Base-by-base conservation (phyloP, 805 yeast genomes). In the Suhomyces sp. region DNA sequence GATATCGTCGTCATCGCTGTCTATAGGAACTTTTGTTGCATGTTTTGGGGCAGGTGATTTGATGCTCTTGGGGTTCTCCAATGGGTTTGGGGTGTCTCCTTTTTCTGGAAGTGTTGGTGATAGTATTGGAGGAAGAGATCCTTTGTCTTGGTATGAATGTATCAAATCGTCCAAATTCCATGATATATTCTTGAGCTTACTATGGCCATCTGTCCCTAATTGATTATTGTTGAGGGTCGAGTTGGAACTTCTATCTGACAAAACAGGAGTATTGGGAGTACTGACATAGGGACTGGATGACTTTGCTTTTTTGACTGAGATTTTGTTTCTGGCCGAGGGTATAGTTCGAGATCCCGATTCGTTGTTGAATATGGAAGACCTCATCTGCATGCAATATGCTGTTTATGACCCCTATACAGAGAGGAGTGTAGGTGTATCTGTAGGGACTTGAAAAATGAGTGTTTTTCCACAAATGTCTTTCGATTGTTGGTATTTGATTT, bases 91-190 rank as follows among this genome's bases (percentile, higher is more conserved):
- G 11, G 22, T 25, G 2, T 12, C 7, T 4, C 24, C 18, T 13
- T 27, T 16, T 3, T 8, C 51, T 3, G 72, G 73, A 5, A 68
- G 41, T 1, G 66, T 58, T 1, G 73, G 73, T 5, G 70, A 64
- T 17, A 68, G 50, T 5, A 58, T 59, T 1, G 65, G 60, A 5
- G 73, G 73, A 27, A 68, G 52, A 2, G 33, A 19, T 3, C 67
- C 66, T 5, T 47, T 43, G 4, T 62, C 60, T 10, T 55, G 51
- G 44, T 65, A 68, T 18, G 60, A 49, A 21, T 47, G 16, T 19
- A 66, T 37, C 54, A 68, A 50, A 14, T 67, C 72, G 30, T 68
- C 70, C 31, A 68, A 42, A 39, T 64, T 65, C 72, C 72, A 64
- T 5, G 53, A 31, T 6, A 44, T 25, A 18, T 31, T 38, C 18